Evolutionary conservation across 2,329 filamentous ascomycete species (phyloP).

Genomic region (Xylaria multiplex): DNA sequence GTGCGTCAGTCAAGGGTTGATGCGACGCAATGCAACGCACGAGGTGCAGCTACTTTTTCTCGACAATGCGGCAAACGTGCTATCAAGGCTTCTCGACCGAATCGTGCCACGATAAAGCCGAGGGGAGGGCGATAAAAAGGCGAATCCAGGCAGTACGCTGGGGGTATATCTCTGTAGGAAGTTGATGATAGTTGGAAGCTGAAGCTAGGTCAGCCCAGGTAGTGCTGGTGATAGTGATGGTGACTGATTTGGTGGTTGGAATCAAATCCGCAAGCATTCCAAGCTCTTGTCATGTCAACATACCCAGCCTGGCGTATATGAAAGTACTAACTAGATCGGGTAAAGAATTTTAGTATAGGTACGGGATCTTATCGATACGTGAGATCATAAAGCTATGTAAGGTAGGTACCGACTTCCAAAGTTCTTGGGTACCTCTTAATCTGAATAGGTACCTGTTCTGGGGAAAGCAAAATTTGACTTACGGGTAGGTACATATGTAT

Average conservation of each 20-base stretch:
- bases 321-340: no score
- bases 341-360: not conserved
- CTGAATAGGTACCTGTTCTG: no score
- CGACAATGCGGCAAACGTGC: not conserved
- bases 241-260: no score
- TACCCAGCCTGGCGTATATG: no score
- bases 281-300: not conserved
- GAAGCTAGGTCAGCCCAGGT: no score
- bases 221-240: not conserved
- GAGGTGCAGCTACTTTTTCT: not conserved
- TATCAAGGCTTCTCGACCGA: not conserved
- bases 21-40: conserved; percentile 22
- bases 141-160: not conserved
- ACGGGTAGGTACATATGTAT: no score
- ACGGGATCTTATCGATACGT: conserved; percentile 2
- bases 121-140: no score
- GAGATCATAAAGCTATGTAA: not conserved
- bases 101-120: not conserved
- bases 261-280: not conserved
- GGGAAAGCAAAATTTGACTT: no score
- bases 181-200: no score
- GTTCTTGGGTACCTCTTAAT: no score
- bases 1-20: not conserved
- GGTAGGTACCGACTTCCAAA: not conserved
- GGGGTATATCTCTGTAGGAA: no score